Evolutionary conservation across 73 alveolate genomes (phyloP).

Genomic region (Durusdinium trenchii): DNA sequence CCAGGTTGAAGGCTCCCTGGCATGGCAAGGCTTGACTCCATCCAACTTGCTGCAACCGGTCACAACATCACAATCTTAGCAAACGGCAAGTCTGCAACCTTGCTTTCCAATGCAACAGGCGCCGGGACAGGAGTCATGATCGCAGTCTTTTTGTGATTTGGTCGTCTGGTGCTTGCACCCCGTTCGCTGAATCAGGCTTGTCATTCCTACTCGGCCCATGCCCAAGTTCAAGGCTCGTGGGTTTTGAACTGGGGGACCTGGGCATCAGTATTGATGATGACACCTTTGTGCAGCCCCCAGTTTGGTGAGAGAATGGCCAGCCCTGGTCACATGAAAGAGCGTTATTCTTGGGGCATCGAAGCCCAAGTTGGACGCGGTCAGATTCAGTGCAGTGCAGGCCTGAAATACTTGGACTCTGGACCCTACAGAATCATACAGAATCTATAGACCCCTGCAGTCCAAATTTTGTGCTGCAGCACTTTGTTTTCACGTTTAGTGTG

Average conservation of each 20-base stretch:
- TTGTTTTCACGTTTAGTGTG: neutral
- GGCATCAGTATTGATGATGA: neutral
- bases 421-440: no score
- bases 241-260: no score
- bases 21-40: no score
- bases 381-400: neutral
- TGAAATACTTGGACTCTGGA: neutral
- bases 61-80: no score
- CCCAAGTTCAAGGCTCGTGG: conserved; percentile 77
- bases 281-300: neutral
- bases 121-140: no score
- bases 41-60: no score
- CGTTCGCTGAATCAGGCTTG: no score
- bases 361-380: neutral
- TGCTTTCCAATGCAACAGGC: no score
- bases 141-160: no score
- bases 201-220: conserved; percentile 42
- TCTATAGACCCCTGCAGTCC: neutral
- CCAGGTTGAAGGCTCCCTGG: no score
- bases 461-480: neutral
- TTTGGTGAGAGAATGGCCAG: neutral
- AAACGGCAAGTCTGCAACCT: no score
- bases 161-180: neutral
- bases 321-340: neutral
- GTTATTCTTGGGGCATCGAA: neutral